phyloP scores from a whole-genome alignment of 805 yeast genomes.

The Saccharomycopsis schoenii region DNA sequence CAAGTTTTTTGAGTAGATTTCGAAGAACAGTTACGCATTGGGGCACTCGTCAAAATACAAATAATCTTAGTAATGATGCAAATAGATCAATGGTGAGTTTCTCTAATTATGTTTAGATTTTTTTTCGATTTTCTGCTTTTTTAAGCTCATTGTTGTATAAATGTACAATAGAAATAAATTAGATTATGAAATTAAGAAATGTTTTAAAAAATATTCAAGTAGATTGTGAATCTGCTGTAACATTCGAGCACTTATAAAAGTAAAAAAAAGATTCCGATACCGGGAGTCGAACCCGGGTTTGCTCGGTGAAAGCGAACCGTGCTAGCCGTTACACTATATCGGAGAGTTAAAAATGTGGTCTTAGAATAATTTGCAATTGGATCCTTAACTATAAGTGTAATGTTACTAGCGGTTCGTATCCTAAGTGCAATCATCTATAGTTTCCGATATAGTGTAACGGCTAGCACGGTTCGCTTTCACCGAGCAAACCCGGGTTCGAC shows the following conservation, averaged over 20 bases:
- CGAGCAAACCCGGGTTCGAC: constrained; percentile 83
- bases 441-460: constrained; percentile 74
- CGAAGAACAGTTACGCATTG: background rate
- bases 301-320: constrained; percentile 82
- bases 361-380: no score
- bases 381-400: no score
- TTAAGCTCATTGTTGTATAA: background rate
- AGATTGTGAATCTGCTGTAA: no score
- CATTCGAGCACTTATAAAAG: background rate
- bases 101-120: background rate
- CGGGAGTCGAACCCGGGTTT: constrained; percentile 84
- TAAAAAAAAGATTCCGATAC: constrained; percentile 48
- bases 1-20: background rate
- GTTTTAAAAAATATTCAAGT: no score
- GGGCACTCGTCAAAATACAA: background rate
- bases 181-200: background rate
- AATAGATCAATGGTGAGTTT: background rate
- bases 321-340: constrained; percentile 79
- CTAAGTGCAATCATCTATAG: no score
- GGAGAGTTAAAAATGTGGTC: constrained; percentile 27
- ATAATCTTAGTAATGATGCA: background rate
- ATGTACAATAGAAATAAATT: background rate
- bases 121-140: background rate
- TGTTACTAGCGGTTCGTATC: no score
- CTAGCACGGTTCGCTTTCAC: constrained; percentile 80